A percentile compares a stretch with the other conserved stretches of the same genome.
These are phyloP conservation scores for Metroxylon sagu DNA, from an alignment of 176 grass and related monocot species.

Conservation along the genomic window DNA sequence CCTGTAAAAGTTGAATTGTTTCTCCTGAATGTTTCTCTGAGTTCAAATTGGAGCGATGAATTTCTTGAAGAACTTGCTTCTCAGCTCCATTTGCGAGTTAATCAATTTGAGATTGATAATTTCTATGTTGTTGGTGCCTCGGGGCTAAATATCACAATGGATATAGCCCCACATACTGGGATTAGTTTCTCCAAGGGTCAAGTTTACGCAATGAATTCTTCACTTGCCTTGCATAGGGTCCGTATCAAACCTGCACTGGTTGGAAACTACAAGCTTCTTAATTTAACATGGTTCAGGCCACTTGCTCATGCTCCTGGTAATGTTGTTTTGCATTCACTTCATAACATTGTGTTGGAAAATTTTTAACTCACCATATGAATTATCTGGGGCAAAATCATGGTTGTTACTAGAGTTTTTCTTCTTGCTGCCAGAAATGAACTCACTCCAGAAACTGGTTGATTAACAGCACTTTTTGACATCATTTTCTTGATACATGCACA, in stretches of 20 bases:
- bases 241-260: slow-evolving; percentile 13
- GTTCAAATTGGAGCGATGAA: slow-evolving; percentile 77
- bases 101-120: slow-evolving; percentile 88
- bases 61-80: slow-evolving; percentile 77
- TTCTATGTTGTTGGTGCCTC: slow-evolving; percentile 97
- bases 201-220: slow-evolving; percentile 60
- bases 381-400: too few species aligned
- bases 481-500: too few species aligned
- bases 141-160: slow-evolving; percentile 96
- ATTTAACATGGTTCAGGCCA: slow-evolving; percentile 84
- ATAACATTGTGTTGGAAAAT: too few species aligned
- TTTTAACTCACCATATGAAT: too few species aligned
- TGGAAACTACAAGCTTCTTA: slow-evolving; percentile 86
- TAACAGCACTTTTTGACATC: too few species aligned
- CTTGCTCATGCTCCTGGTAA: slow-evolving; percentile 69
- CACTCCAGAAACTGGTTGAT: too few species aligned
- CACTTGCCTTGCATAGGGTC: slow-evolving; percentile 58
- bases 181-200: slow-evolving; percentile 65
- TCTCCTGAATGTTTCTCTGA: slow-evolving; percentile 84
- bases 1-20: slow-evolving; percentile 88
- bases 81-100: slow-evolving; percentile 50
- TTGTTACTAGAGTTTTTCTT: too few species aligned
- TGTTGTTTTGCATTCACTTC: neutral
- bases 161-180: slow-evolving; percentile 79
- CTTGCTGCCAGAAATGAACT: too few species aligned